Base-by-base conservation (phyloP, 2,329 filamentous ascomycete species). In the Trichoderma atrobrunneum region DNA sequence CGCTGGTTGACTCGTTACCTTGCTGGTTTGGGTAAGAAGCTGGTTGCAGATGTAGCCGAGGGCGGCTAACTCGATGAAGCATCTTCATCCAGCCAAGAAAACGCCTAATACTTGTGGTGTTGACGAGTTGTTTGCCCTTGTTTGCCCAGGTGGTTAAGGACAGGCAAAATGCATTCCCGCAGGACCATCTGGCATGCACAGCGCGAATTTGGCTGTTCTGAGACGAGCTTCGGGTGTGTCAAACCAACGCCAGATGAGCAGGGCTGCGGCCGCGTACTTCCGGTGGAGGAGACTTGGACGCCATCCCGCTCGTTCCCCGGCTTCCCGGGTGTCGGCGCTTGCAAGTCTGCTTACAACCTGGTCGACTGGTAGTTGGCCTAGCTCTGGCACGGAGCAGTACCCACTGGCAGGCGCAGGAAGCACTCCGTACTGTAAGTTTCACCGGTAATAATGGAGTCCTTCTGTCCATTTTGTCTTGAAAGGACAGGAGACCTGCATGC, bases 301-400 rank as follows among this genome's bases (percentile, higher is more conserved):
- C 57, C 57, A 62, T 62, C 67, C 67, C 39, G 67, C 39, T 60
- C 67, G 48, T 70, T 48, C 67, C 67, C 67, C 57, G 67, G 67
- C 39, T 51, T 54, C 56, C 67, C 67, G 67, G 67, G 67, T 61
- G 67, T 70, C 67, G 67, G 67, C 57, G 67, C 67, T 43, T 32
- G 57, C 21, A 39, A 24, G 16, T 67, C 16, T 21, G 48, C 64
- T 56, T 16, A 36, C 14, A 34, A 12, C 21, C 34, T 28, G 18
- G 30, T 67, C 16, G 39, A 43, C 39, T 43, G 39, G 39, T 43
- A 43, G 39, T 43, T 43, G 39, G 39, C 39, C 39, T 43, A 7
- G 51, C 14, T 14, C 48, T 54, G 48, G 12, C 24, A 39, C 32
- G 34, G 34, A 62, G 65, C 65, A 68, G 59, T 60, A 59, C 11